Conservation (phyloP, 2,329 filamentous ascomycete genomes). For the Hypomyces rosellus region DNA sequence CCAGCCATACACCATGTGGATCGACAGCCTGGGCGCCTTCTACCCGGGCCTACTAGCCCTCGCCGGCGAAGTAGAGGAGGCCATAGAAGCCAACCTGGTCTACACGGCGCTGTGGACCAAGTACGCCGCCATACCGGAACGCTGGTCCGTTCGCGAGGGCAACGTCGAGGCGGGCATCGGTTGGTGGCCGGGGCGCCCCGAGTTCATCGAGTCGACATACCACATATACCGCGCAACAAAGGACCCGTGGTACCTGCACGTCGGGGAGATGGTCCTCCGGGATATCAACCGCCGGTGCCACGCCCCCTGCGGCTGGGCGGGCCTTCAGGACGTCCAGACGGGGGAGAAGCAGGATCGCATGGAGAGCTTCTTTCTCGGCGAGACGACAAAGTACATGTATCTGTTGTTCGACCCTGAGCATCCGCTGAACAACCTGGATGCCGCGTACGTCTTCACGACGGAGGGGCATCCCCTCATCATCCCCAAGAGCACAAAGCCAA, state of each 20-base stretch:
- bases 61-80: conserved; percentile 85
- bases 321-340: conserved; percentile 72
- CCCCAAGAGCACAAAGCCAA: conserved; percentile 39
- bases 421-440: conserved; percentile 80
- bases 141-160: conserved; percentile 82
- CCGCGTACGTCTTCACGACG: conserved; percentile 87
- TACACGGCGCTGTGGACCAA: conserved; percentile 92
- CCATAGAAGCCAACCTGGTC: conserved; percentile 80
- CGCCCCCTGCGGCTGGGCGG: conserved; percentile 89
- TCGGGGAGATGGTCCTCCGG: conserved; percentile 88
- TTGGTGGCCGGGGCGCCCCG: conserved; percentile 93
- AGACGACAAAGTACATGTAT: conserved; percentile 94
- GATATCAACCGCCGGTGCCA: conserved; percentile 87
- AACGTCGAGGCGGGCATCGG: conserved; percentile 79
- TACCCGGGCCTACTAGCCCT: conserved; percentile 84
- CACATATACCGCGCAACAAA: conserved; percentile 90
- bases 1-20: conserved; percentile 84
- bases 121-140: conserved; percentile 87
- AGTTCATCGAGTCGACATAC: conserved; percentile 96
- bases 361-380: conserved; percentile 97
- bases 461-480: conserved; percentile 92
- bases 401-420: conserved; percentile 81
- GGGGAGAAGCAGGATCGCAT: conserved; percentile 89
- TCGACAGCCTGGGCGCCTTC: conserved; percentile 92
- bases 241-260: conserved; percentile 93